Percentiles rank a stretch among this genome's conserved stretches.
Conservation (phyloP, 1,284 basidiomycete species). For the Malassezia yamatoensis region DNA sequence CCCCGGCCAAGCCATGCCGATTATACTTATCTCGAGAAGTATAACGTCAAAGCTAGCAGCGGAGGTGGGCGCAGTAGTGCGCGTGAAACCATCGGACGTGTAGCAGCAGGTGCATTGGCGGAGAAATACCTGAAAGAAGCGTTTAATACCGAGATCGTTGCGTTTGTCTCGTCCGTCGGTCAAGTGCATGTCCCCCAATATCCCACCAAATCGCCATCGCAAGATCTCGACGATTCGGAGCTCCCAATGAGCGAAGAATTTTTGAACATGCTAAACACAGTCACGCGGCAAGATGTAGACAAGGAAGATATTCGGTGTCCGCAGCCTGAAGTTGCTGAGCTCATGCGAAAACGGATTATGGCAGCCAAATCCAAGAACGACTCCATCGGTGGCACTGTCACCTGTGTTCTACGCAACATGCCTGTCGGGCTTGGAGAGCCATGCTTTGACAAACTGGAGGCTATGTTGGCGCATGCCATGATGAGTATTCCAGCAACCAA, state of each 20-base stretch:
- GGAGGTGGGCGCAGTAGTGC: slow-evolving; percentile 90
- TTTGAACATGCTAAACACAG: slow-evolving; percentile 63
- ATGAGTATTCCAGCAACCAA: slow-evolving; percentile 97
- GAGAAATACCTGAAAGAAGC: slow-evolving; percentile 85
- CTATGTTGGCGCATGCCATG: slow-evolving; percentile 92
- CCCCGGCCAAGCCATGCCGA: slow-evolving; percentile 96
- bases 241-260: slow-evolving; percentile 78
- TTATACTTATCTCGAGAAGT: slow-evolving; percentile 96
- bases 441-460: slow-evolving; percentile 97
- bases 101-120: slow-evolving; percentile 94
- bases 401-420: slow-evolving; percentile 83
- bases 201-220: slow-evolving; percentile 46
- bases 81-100: slow-evolving; percentile 91
- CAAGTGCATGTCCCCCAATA: slow-evolving; percentile 64
- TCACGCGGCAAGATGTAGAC: slow-evolving; percentile 82
- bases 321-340: slow-evolving; percentile 71
- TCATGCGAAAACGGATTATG: slow-evolving; percentile 88
- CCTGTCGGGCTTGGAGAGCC: slow-evolving; percentile 91
- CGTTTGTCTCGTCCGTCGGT: slow-evolving; percentile 91
- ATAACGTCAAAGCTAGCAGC: slow-evolving; percentile 89
- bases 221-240: slow-evolving; percentile 59
- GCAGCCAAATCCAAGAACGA: slow-evolving; percentile 81
- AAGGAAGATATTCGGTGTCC: slow-evolving; percentile 80
- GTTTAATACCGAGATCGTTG: slow-evolving; percentile 86
- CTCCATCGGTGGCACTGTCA: slow-evolving; percentile 93